Evolutionary conservation across 1,284 basidiomycete species (phyloP).

Genomic region (Gomphus bonarii): DNA sequence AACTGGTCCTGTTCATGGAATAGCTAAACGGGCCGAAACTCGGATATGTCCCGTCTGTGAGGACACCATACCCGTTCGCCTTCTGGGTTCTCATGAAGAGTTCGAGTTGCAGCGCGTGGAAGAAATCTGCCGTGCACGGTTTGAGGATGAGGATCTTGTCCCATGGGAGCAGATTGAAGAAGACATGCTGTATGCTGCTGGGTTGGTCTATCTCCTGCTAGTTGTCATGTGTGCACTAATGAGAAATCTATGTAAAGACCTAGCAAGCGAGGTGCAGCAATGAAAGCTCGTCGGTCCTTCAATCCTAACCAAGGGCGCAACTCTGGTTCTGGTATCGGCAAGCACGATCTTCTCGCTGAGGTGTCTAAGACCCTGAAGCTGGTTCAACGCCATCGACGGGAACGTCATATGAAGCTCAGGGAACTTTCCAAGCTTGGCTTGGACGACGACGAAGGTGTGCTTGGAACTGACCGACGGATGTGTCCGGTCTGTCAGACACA

Average conservation of each 20-base stretch:
- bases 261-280: constrained; percentile 47
- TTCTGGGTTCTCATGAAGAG: constrained; percentile 49
- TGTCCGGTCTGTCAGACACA: constrained; percentile 58
- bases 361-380: constrained; percentile 42
- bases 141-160: constrained; percentile 16
- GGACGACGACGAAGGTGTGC: constrained; percentile 24
- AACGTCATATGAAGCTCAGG: constrained; percentile 49
- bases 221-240: constrained; percentile 12
- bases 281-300: constrained; percentile 51
- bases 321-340: constrained; percentile 22
- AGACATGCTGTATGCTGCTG: constrained; percentile 21
- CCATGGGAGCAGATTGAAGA: constrained; percentile 17
- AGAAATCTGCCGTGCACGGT: constrained; percentile 29
- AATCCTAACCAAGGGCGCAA: constrained; percentile 20
- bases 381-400: constrained; percentile 55
- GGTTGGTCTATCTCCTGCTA: constrained; percentile 31
- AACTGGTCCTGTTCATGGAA: background rate
- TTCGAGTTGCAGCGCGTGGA: constrained; percentile 60
- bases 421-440: constrained; percentile 56
- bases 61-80: constrained; percentile 57
- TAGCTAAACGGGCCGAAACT: constrained; percentile 55
- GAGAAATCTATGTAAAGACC: constrained; percentile 21
- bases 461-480: constrained; percentile 28
- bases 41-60: constrained; percentile 61
- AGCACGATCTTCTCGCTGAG: constrained; percentile 23